A percentile compares a stretch with the other conserved stretches of the same genome.
phyloP scores from a whole-genome alignment of 257 asterid species.

The Rauvolfia tetraphylla region DNA sequence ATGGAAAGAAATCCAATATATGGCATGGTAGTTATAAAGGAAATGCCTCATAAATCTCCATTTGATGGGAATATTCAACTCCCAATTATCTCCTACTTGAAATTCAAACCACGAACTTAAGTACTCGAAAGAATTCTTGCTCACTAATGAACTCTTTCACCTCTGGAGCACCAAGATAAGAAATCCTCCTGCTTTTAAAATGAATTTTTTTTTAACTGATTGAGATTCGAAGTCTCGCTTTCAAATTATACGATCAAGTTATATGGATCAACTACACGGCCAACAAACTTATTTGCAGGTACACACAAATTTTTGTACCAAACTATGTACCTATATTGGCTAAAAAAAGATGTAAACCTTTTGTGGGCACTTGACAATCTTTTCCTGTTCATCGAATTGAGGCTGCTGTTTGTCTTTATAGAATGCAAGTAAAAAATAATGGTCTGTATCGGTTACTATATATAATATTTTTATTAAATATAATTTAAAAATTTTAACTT shows the following conservation, averaged over 20 bases:
- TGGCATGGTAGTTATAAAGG: not conserved
- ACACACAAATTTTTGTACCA: not conserved
- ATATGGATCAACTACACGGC: too few relatives aligned
- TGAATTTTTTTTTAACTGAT: too few relatives aligned
- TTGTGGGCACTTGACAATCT: not conserved
- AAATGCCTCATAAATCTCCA: not conserved
- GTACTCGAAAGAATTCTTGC: not conserved
- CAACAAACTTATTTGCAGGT: not conserved
- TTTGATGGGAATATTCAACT: not conserved
- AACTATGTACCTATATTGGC: not conserved
- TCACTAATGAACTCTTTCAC: not conserved
- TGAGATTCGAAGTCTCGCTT: not conserved
- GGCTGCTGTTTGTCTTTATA: not conserved
- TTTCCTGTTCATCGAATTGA: constrained; percentile 4
- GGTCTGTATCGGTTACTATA: too few relatives aligned
- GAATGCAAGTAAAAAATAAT: constrained; percentile 1
- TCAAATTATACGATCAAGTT: too few relatives aligned
- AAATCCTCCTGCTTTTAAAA: not conserved
- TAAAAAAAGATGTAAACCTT: not conserved
- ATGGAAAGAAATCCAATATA: not conserved
- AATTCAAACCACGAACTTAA: not conserved
- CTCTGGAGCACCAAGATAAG: not conserved
- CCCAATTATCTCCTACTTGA: not conserved
- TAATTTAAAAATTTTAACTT: too few relatives aligned
- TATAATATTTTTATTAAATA: too few relatives aligned